A percentile compares a stretch with the other conserved stretches of the same genome.
Conservation (phyloP, 2,329 filamentous ascomycete genomes). For the Clonostachys solani region DNA sequence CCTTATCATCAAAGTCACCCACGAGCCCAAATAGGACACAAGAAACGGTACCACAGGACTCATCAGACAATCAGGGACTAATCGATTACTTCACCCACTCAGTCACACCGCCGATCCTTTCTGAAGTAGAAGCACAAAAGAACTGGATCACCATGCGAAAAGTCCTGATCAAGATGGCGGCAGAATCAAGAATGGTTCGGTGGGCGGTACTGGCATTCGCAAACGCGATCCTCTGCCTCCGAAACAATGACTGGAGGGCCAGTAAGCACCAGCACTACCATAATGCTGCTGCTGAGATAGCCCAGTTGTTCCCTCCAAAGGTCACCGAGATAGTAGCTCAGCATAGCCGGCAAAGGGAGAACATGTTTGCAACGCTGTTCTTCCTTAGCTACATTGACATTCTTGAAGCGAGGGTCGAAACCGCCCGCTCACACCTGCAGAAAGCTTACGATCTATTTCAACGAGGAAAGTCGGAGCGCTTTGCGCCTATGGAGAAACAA, state of each 20-base stretch:
- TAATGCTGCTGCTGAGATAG: constrained; percentile 25
- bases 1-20: too few relatives aligned
- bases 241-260: constrained; percentile 18
- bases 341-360: constrained; percentile 27
- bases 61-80: constrained; percentile 15
- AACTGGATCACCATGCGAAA: constrained; percentile 46
- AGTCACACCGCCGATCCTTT: constrained; percentile 46
- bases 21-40: constrained; percentile 1
- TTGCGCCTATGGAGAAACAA: constrained; percentile 36
- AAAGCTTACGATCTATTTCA: constrained; percentile 42
- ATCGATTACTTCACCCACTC: constrained; percentile 44
- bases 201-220: constrained; percentile 47
- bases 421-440: constrained; percentile 44
- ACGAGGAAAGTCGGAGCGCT: constrained; percentile 26
- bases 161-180: constrained; percentile 40
- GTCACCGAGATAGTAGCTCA: constrained; percentile 12
- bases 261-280: constrained; percentile 30
- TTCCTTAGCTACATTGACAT: constrained; percentile 51
- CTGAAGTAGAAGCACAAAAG: constrained; percentile 46
- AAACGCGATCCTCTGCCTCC: constrained; percentile 32
- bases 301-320: constrained; percentile 3
- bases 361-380: constrained; percentile 45
- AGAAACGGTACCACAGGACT: constrained; percentile 7
- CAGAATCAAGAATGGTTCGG: constrained; percentile 38
- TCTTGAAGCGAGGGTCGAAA: constrained; percentile 31